phyloP scores from a whole-genome alignment of 768 basidiomycete genomes.

The Xerocomus brunneocitrinus region DNA sequence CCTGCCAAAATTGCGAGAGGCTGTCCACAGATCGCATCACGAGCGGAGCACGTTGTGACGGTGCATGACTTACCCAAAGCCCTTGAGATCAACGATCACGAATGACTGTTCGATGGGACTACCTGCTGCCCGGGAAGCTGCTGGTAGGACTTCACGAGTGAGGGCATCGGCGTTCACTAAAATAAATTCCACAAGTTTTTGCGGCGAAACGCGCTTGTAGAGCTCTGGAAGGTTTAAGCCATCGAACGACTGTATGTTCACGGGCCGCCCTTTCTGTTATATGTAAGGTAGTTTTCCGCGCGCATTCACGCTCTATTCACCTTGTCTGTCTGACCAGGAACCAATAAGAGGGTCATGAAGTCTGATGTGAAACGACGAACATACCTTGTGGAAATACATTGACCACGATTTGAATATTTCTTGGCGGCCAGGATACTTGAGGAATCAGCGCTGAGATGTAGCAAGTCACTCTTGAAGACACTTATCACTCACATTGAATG shows the following conservation, averaged over 20 bases:
- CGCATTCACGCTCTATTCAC: slow-evolving; percentile 29
- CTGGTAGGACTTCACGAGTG: slow-evolving; percentile 62
- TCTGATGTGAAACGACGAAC: slow-evolving; percentile 8
- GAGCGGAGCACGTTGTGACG: not conserved
- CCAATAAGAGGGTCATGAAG: not conserved
- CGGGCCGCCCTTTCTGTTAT: slow-evolving; percentile 59
- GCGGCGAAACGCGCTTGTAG: slow-evolving; percentile 53
- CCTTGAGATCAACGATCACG: slow-evolving; percentile 67
- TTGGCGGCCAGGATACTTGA: slow-evolving; percentile 65
- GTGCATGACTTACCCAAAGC: slow-evolving; percentile 50
- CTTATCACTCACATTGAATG: slow-evolving; percentile 55
- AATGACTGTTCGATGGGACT: slow-evolving; percentile 47
- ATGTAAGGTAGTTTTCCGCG: not conserved
- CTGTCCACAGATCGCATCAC: slow-evolving; percentile 30
- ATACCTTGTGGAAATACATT: slow-evolving; percentile 72
- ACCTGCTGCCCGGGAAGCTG: slow-evolving; percentile 53
- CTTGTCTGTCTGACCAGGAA: slow-evolving; percentile 56
- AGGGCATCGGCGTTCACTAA: slow-evolving; percentile 65
- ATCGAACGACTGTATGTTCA: slow-evolving; percentile 65
- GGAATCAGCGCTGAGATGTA: not conserved
- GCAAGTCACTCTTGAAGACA: not conserved
- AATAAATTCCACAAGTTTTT: slow-evolving; percentile 59
- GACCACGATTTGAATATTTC: slow-evolving; percentile 74
- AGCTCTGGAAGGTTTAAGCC: slow-evolving; percentile 54
- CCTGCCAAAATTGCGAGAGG: slow-evolving; percentile 69